These are phyloP conservation scores for Rossbeevera mucosa DNA, from an alignment of 768 basidiomycete genomes.

Conservation along the genomic window DNA sequence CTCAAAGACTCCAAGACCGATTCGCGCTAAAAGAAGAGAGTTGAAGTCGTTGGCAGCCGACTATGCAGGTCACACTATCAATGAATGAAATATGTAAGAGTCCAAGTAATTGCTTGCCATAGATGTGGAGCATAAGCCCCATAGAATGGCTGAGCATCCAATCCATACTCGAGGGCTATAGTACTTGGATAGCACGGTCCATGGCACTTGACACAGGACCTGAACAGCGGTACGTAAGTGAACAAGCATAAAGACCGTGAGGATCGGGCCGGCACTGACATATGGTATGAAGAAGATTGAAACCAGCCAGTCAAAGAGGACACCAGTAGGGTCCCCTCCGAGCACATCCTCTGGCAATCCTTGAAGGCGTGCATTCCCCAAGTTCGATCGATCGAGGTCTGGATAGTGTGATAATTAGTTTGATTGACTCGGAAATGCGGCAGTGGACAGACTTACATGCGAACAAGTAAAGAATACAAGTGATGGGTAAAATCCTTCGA, in stretches of 20 bases:
- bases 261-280: slow-evolving; percentile 34
- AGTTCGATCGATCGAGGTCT: slow-evolving; percentile 70
- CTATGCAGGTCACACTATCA: slow-evolving; percentile 10
- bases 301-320: slow-evolving; percentile 74
- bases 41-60: slow-evolving; percentile 25
- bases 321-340: slow-evolving; percentile 62
- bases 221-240: slow-evolving; percentile 24
- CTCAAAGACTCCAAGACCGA: slow-evolving; percentile 33
- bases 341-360: slow-evolving; percentile 62
- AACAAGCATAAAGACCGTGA: not conserved
- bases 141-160: slow-evolving; percentile 62
- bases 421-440: not conserved
- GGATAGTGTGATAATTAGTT: not conserved
- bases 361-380: slow-evolving; percentile 77
- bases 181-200: slow-evolving; percentile 61
- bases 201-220: slow-evolving; percentile 71
- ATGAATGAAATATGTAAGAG: not conserved
- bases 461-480: slow-evolving; percentile 71
- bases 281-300: slow-evolving; percentile 79
- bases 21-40: slow-evolving; percentile 26
- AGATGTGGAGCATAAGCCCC: slow-evolving; percentile 68
- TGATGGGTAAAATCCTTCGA: slow-evolving; percentile 60
- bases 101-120: slow-evolving; percentile 43
- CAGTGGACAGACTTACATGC: slow-evolving; percentile 50
- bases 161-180: slow-evolving; percentile 68